Base-by-base conservation (phyloP, 2,329 filamentous ascomycete genomes). In the Talaromyces sp. region DNA sequence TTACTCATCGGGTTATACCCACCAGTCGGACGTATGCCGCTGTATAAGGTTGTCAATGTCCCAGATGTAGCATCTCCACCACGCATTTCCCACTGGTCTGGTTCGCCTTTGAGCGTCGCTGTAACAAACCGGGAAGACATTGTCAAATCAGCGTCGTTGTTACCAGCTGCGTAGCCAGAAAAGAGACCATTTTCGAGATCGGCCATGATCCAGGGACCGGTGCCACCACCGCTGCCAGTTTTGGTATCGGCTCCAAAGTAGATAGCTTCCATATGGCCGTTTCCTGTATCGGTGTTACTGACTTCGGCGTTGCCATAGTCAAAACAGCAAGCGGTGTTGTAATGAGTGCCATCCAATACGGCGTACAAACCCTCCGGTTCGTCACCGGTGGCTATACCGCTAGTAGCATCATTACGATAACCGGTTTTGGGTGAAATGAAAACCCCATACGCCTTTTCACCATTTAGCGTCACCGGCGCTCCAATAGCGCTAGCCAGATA, bases 161-260 rank as follows among this genome's bases (percentile, higher is more conserved):
- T 73, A 1, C 70, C 73, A 2, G 80, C 33, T 65, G 73, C 80
- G 0, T 63, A 11, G 14, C 87, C 87, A 0, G 87, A 87, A 76
- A 89, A 90, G 2, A 90, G 76, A 4, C 86, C 86, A 67, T 90
- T 89, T 72, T 90, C 88, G 0, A 90, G 81, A 74, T 90, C 88
- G 0, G 87, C 87, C 87, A 90, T 89, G 68, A 90, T 73, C 88
- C 87, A 90, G 0, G 88, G 88, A 0, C 88, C 87, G 47, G 69
- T 81, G 50, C 87, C 87, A 3, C 83, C 63, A 7, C 88, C 87
- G 10, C 73, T 75, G 22, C 87, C 87, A 84, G 85, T 88, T 68
- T 66, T 66, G 0, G 79, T 86, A 73, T 71, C 83, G 72, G 79
- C 76, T 0, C 88, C 87, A 69, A 82, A 89, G 80, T 89, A 90